Evolutionary conservation across 352 stramenopile genomes (phyloP), one percentile per base, ranked within the genome.

Genomic region (Phytopythium litorale): DNA sequence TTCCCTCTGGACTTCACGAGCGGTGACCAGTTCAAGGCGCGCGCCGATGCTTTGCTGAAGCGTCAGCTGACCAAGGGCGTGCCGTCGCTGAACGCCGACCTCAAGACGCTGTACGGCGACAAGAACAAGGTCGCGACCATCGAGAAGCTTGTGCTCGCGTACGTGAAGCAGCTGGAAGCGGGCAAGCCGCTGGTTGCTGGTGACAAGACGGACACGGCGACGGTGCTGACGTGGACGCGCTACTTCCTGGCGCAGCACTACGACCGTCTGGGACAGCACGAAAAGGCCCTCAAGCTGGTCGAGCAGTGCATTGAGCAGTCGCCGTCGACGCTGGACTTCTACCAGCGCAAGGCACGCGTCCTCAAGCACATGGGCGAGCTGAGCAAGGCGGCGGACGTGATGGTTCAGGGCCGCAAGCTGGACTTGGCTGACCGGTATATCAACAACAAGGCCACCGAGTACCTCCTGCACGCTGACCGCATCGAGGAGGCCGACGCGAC

Each of bases 371-470:
- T 84, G 63, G 97, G 97, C 37, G 87, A 98, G 37, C 78, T 98
- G 18, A 80, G 80, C 42, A 76, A 79, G 35, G 97, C 97, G 13
- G 96, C 96, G 0, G 89, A 98, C 63, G 75, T 88, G 21, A 87
- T 99, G 63, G 94, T 98, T 60, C 56, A 89, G 45, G 97, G 86
- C 7, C 86, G 97, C 28, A 84, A 98, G 75, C 70, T 99, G 18
- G 97, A 99, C 72, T 72, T 98, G 56, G 91, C 96, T 30, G 97
- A 99, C 78, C 84, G 97, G 38, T 99, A 99, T 77, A 98, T 99
- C 69, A 99, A 99, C 72, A 99, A 98, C 79, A 98, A 99, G 77
- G 87, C 95, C 15, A 98, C 96, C 3, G 98, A 99, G 78, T 99
- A 98, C 68, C 75, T 99, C 59, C 76, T 99, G 18, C 89, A 97